Evolutionary conservation across 345 rosid genomes (phyloP).

Genomic region (Carallia pectinifolia): DNA sequence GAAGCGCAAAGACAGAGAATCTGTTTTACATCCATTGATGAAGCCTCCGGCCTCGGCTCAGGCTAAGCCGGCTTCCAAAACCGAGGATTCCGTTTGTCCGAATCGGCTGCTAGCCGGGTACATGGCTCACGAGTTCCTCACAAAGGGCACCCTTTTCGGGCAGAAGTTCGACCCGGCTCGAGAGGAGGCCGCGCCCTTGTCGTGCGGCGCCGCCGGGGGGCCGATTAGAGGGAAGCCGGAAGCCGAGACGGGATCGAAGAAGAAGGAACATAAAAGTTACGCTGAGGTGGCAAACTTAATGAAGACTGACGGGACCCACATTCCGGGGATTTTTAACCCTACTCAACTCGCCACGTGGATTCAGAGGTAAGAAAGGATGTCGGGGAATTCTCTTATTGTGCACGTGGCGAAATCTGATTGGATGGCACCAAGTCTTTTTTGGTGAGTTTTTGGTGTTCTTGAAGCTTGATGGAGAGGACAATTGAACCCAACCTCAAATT

Average conservation of each 20-base stretch:
- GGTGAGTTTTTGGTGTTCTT: too few relatives aligned
- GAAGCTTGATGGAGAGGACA: too few relatives aligned
- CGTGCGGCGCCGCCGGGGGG: slow-evolving; percentile 17
- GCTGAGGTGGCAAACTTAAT: slow-evolving; percentile 66
- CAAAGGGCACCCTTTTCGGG: slow-evolving; percentile 57
- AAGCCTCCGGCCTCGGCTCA: slow-evolving; percentile 15
- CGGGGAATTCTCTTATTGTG: not conserved
- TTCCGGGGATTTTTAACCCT: slow-evolving; percentile 71
- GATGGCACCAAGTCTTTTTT: not conserved
- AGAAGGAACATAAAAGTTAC: slow-evolving; percentile 33
- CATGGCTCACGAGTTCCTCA: slow-evolving; percentile 68
- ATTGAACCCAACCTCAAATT: too few relatives aligned
- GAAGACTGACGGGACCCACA: slow-evolving; percentile 55
- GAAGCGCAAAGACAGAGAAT: slow-evolving; percentile 57
- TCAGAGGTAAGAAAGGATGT: slow-evolving; percentile 39
- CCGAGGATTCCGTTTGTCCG: slow-evolving; percentile 20
- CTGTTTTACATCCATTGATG: slow-evolving; percentile 11
- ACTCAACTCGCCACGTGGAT: slow-evolving; percentile 70
- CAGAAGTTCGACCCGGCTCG: slow-evolving; percentile 41
- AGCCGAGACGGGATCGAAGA: slow-evolving; percentile 23
- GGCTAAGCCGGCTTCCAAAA: slow-evolving; percentile 13
- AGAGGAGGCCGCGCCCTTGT: slow-evolving; percentile 23
- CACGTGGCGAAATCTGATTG: slow-evolving; percentile 18
- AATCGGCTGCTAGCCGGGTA: slow-evolving; percentile 63
- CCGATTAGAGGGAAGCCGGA: slow-evolving; percentile 5